phyloP scores from a whole-genome alignment of 2,329 filamentous ascomycete species.

The Aspergillus brasiliensis region DNA sequence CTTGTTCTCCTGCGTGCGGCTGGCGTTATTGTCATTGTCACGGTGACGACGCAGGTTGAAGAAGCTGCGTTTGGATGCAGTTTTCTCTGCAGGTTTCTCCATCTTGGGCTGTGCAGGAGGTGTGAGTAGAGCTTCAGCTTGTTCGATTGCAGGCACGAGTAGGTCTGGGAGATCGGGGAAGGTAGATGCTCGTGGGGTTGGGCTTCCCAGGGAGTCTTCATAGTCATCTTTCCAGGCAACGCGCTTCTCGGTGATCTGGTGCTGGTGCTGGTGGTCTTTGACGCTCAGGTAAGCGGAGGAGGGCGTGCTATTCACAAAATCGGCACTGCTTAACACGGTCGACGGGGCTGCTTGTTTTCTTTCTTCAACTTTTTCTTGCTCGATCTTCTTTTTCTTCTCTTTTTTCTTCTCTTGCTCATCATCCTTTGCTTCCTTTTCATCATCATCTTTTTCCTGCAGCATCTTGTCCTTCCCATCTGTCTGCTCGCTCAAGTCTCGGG shows the following conservation, averaged over 20 bases:
- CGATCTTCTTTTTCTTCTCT: not conserved
- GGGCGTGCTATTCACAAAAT: not conserved
- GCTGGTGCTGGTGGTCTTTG: not conserved
- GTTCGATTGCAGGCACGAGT: constrained; percentile 11
- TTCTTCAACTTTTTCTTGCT: not conserved
- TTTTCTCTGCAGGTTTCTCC: constrained; percentile 10
- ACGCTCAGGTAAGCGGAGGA: not conserved
- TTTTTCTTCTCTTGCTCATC: not conserved
- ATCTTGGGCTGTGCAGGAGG: not conserved
- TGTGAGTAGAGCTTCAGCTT: not conserved
- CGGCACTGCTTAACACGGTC: not conserved
- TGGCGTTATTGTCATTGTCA: constrained; percentile 13
- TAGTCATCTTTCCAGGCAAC: not conserved
- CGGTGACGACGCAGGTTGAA: constrained; percentile 14
- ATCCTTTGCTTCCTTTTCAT: no score
- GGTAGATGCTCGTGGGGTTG: constrained; percentile 5
- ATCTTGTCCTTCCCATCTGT: not conserved
- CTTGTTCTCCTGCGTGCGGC: constrained; percentile 9
- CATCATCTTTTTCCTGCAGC: not conserved
- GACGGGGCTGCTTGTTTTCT: not conserved
- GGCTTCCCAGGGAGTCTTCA: constrained; percentile 4
- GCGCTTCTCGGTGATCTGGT: not conserved
- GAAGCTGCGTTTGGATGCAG: constrained; percentile 13
- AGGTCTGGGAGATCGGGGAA: not conserved
- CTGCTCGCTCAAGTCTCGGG: not conserved